Percentiles rank a stretch among this genome's conserved stretches.
These are phyloP conservation scores for Neodidymelliopsis sp. DNA, from an alignment of 2,329 filamentous ascomycete species.

Conservation along the genomic window DNA sequence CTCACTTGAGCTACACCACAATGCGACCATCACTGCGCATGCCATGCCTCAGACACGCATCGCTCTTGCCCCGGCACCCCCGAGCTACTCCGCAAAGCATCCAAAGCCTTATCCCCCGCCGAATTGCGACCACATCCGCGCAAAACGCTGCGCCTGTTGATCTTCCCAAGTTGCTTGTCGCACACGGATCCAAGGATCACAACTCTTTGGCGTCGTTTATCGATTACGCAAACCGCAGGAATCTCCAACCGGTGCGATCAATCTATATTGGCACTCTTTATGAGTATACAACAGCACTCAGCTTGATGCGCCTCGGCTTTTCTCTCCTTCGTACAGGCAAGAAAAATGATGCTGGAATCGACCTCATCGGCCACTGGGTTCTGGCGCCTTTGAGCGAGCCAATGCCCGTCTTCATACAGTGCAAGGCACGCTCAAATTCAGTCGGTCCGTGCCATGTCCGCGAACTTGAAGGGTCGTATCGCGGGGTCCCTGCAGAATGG, in stretches of 20 bases:
- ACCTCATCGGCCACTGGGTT: constrained; percentile 75
- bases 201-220: constrained; percentile 71
- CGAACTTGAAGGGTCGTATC: constrained; percentile 82
- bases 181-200: constrained; percentile 58
- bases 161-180: constrained; percentile 36
- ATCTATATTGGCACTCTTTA: constrained; percentile 77
- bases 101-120: constrained; percentile 34
- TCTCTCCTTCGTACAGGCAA: constrained; percentile 70
- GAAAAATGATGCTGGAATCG: constrained; percentile 73
- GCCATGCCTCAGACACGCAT: constrained; percentile 29
- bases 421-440: constrained; percentile 66
- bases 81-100: constrained; percentile 27
- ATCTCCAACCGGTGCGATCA: constrained; percentile 63
- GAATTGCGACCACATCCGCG: constrained; percentile 38
- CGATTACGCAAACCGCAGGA: constrained; percentile 65
- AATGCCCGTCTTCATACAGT: constrained; percentile 65
- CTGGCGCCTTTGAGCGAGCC: constrained; percentile 52
- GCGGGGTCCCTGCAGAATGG: constrained; percentile 77
- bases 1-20: constrained; percentile 18
- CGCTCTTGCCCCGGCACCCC: constrained; percentile 33
- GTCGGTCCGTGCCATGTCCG: constrained; percentile 67
- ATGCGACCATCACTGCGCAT: constrained; percentile 39
- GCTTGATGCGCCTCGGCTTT: constrained; percentile 69
- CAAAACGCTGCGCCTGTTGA: constrained; percentile 33
- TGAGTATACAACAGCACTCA: constrained; percentile 71